A percentile compares a stretch with the other conserved stretches of the same genome.
phyloP scores from a whole-genome alignment of 2,329 filamentous ascomycete genomes.

The Hypoxylon sp. region DNA sequence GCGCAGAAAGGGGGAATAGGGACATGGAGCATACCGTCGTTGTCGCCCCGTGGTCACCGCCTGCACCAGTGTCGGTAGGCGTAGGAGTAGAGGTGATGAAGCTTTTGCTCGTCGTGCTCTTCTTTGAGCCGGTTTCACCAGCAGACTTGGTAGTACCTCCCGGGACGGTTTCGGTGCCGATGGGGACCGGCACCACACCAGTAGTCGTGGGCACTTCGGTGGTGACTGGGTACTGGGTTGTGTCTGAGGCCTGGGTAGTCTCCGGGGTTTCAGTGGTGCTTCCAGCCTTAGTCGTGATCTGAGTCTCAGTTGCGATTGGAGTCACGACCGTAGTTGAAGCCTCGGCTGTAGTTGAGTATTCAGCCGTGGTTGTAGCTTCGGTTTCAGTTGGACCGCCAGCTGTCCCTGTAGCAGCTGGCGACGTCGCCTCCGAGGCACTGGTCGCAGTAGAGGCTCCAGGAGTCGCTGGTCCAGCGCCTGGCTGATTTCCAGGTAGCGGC shows the following conservation, averaged over 20 bases:
- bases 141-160: conserved; percentile 3
- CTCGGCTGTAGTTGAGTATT: conserved; percentile 8
- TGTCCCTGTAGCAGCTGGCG: conserved; percentile 2
- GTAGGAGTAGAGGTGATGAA: conserved; percentile 4
- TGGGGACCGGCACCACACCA: not conserved
- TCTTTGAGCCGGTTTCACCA: not conserved
- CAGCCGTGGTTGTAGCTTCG: conserved; percentile 3
- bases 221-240: conserved; percentile 3
- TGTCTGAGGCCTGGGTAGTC: conserved; percentile 1
- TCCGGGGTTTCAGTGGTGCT: no score
- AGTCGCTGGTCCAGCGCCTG: conserved; percentile 30
- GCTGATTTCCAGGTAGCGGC: conserved; percentile 32
- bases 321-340: not conserved
- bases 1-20: not conserved
- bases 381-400: conserved; percentile 5
- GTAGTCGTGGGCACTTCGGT: not conserved
- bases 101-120: not conserved
- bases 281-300: no score
- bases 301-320: no score
- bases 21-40: conserved; percentile 24
- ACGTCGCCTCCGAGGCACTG: conserved; percentile 5
- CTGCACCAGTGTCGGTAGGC: conserved; percentile 10
- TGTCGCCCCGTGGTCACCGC: conserved; percentile 17
- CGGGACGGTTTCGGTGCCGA: conserved; percentile 6
- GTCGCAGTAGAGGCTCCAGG: conserved; percentile 17